Base-by-base conservation (phyloP, 805 yeast genomes). In the Myxozyma monticola region DNA sequence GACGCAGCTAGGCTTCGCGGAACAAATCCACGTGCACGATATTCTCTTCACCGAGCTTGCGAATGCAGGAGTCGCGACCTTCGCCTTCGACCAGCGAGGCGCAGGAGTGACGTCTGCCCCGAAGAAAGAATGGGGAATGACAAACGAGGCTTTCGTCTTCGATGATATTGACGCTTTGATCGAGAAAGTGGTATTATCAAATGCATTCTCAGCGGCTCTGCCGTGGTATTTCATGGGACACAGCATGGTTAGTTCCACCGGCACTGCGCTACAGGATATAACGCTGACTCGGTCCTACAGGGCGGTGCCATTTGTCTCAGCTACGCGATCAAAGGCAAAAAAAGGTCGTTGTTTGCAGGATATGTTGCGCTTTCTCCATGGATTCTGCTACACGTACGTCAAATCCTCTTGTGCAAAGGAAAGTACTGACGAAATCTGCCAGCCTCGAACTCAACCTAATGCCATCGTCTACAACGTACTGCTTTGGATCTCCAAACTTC, bases 61-160 rank as follows among this genome's bases (percentile, higher is more conserved):
- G 4, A 51, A 40, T 10, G 54, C 47, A 1, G 74, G 74, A 30
- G 65, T 63, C 54, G 70, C 65, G 39, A 65, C 68, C n/a, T 61
- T 66, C 6, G 59, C 60, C 10, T 68, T 65, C 46, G 75, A 71
- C 51, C 72, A 68, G 60, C 65, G 75, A 12, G 75, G 75, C 1
- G 64, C 64, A 33, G 75, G 75, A 18, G 46, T 48, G 22, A 67
- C 73, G 2, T 64, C 71, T 18, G 44, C 42, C 20, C 21, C 59
- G 22, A 54, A 56, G 26, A 59, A 61, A 42, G 62, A 63, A 6
- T 64, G 51, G 47, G 74, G 72, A 17, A 37, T 59, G 37, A 65
- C 69, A 29, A 62, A 64, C 54, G 74, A 71, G 48, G 49, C 49
- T 41, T 40, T 44, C 36, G 63, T 65, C 18, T 64, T 59, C 53